Base-by-base conservation (phyloP, 768 basidiomycete genomes). In the Podaxis pistillaris region DNA sequence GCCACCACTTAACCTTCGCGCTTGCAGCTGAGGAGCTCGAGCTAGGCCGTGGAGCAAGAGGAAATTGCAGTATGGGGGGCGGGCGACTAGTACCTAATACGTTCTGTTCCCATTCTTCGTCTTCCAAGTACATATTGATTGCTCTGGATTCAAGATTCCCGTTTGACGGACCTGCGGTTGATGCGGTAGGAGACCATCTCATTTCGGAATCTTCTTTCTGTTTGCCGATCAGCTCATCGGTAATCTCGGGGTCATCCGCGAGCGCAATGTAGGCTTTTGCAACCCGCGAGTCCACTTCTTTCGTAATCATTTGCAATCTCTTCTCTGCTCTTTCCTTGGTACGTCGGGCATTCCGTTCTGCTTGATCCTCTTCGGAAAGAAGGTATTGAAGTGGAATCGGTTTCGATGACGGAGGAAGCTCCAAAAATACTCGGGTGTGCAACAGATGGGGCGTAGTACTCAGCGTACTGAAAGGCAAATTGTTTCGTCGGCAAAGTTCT, bases 401-500 rank as follows among this genome's bases (percentile, higher is more conserved):
- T 58, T 71, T 74, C 3, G 76, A 69, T 19, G 77, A 77, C 1
- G 80, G 74, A 0, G 88, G 88, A 9, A 91, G 76, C 15, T 77
- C 70, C 61, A 92, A 72, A 64, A 76, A 82, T 1, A 78, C 75
- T 4, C 89, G 84, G 0, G 90, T 91, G 71, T 91, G 89, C 15
- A 92, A 76, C 7, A 92, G 75, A 68, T 91, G 88, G 5, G 91
- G 90, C 0, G 86, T 91, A 0, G 87, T 90, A 62, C 76, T 83
- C 19, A 92, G 73, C 2, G 88, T 86, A 68, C 82, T 88, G 4
- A 78, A 73, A 0, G 90, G 87, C 12, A 93, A 80, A 49, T 80
- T 81, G 69, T 92, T 93, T 13, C 90, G 73, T 19, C 75, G 83
- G 69, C 89, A 90, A 3, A 93, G 76, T 40, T 81, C 76, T 33